phyloP scores from a whole-genome alignment of 257 asterid species.

The Cinchona pubescens region DNA sequence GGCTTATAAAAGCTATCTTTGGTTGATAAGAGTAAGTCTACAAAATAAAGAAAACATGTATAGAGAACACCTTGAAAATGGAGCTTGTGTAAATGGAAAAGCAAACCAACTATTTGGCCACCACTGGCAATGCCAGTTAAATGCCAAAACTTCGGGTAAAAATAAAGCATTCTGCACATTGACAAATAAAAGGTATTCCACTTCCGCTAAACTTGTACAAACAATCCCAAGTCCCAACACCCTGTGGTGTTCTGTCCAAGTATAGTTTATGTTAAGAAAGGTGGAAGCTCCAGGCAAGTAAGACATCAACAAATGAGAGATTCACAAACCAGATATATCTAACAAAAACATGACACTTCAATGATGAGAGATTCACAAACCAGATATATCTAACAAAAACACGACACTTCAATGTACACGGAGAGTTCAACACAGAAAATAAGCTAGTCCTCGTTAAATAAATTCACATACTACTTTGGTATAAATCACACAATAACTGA shows the following conservation, averaged over 20 bases:
- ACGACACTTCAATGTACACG: not conserved
- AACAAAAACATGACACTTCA: not conserved
- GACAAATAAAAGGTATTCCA: not conserved
- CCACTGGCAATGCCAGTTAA: not conserved
- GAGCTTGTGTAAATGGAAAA: not conserved
- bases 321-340: not conserved
- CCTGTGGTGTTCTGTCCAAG: not conserved
- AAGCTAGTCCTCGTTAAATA: not conserved
- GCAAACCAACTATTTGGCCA: not conserved
- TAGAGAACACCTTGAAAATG: not conserved
- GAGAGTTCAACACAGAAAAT: not conserved
- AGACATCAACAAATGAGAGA: not conserved
- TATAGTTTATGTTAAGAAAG: not conserved
- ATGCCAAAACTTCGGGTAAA: not conserved
- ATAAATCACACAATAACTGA: not conserved
- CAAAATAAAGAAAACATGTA: not conserved
- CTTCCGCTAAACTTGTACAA: not conserved
- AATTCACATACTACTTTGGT: conserved; percentile 4
- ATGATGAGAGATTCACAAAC: not conserved
- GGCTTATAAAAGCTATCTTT: not conserved
- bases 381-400: not conserved
- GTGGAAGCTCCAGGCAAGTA: not conserved
- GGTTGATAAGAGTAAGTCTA: too few species aligned
- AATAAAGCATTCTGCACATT: not conserved
- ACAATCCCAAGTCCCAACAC: not conserved